Conservation (phyloP, 2,329 filamentous ascomycete genomes). For the Nigrospora sphaerica region DNA sequence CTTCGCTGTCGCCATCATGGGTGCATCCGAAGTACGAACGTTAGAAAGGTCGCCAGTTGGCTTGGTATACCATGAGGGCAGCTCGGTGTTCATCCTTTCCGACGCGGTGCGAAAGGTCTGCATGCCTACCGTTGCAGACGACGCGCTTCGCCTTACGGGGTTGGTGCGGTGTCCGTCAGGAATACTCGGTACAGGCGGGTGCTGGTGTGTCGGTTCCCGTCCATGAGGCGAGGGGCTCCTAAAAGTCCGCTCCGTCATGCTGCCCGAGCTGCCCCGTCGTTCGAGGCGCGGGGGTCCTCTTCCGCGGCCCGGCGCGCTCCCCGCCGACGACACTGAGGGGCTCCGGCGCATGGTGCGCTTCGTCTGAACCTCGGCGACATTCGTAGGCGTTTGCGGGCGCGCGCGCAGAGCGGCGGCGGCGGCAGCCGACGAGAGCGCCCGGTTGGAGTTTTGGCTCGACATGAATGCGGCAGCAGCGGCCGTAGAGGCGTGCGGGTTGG, state of each 20-base stretch:
- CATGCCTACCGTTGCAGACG: slow-evolving; percentile 30
- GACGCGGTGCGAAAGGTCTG: slow-evolving; percentile 47
- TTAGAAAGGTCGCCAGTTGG: slow-evolving; percentile 36
- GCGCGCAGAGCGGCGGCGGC: slow-evolving; percentile 79
- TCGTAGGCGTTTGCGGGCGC: slow-evolving; percentile 69
- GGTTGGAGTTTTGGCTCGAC: slow-evolving; percentile 47
- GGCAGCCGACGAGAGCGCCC: slow-evolving; percentile 72
- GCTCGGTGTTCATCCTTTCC: slow-evolving; percentile 36
- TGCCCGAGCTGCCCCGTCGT: slow-evolving; percentile 63
- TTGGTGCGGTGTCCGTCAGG: slow-evolving; percentile 34
- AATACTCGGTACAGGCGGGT: slow-evolving; percentile 71
- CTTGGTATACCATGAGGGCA: slow-evolving; percentile 42
- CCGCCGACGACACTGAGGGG: slow-evolving; percentile 62
- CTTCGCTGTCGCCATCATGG: slow-evolving; percentile 25
- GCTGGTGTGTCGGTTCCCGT: slow-evolving; percentile 32
- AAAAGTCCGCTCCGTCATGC: slow-evolving; percentile 87
- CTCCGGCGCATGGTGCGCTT: slow-evolving; percentile 74
- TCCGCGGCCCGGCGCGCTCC: slow-evolving; percentile 36
- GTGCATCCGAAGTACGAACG: slow-evolving; percentile 36
- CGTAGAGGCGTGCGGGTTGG: slow-evolving; percentile 66
- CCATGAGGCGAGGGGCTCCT: slow-evolving; percentile 64
- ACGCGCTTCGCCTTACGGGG: slow-evolving; percentile 5
- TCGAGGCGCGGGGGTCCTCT: slow-evolving; percentile 43
- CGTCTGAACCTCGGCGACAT: slow-evolving; percentile 76
- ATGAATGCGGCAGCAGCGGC: slow-evolving; percentile 79